Base-by-base conservation (phyloP, 768 basidiomycete genomes). In the Dendrothele bispora region DNA sequence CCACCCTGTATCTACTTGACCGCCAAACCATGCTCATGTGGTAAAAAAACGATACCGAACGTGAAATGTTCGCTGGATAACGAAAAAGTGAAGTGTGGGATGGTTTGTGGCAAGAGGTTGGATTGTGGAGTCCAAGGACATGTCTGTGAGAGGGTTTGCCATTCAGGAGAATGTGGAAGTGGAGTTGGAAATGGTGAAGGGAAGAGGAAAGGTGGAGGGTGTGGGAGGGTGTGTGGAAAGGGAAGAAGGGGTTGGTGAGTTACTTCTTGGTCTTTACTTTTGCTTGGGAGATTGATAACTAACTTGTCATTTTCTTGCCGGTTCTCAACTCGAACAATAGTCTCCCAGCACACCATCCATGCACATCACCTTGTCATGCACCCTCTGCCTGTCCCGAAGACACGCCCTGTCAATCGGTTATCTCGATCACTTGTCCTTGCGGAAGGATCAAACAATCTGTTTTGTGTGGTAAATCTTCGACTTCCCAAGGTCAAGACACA, bases 51-150 rank as follows among this genome's bases (percentile, higher is more conserved):
- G 29, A 75, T 98, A 3, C 77, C 74, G 37, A 91, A 98, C 58
- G 77, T 94, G 10, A 73, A 82, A 28, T 99, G 97, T 62, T 90
- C 92, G 2, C 80, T 88, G 59, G 87, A 78, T 56, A 66, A 64
- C 11, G 76, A 89, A 58, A 87, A 83, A 58, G 86, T 99, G 5
- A 84, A 80, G 0, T 99, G 97, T 61, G 97, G 95, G 7, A 78
- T 71, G 21, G 65, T 75, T 2, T 99, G 97, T 62, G 87, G 85
- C 51, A 84, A 85, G 80, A 65, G 87, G 2, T 69, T 98, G 47
- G 67, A 67, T 0, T 99, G 97, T 58, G 97, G 95, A 2, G 92
- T n/a, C n/a, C n/a, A n/a, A n/a, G n/a, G 86, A 61, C 97, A 99
- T 62, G 82, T 77, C 12, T 99, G 97, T 62, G 83, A 87, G 49